Evolutionary conservation across 2,329 filamentous ascomycete genomes (phyloP).

Genomic region (Trichoderma gracile): DNA sequence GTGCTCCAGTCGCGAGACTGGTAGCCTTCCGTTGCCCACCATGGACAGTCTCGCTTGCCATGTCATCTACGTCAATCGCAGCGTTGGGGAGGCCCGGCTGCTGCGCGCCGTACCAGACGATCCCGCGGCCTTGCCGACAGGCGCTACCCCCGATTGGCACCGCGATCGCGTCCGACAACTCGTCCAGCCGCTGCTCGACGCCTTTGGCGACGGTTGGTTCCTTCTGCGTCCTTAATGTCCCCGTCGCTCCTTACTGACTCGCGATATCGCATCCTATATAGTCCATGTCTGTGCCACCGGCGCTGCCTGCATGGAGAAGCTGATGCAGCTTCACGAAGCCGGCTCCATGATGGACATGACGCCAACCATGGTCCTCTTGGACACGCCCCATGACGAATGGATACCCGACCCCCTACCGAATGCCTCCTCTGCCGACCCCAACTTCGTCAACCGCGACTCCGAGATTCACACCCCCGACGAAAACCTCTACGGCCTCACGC

Average conservation of each 20-base stretch:
- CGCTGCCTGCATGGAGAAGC: slow-evolving; percentile 53
- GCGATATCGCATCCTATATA: slow-evolving; percentile 33
- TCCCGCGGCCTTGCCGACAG: slow-evolving; percentile 27
- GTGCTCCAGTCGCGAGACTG: slow-evolving; percentile 63
- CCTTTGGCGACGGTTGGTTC: slow-evolving; percentile 56
- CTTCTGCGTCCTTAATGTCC: neutral
- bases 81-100: slow-evolving; percentile 50
- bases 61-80: slow-evolving; percentile 61
- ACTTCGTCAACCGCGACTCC: slow-evolving; percentile 37
- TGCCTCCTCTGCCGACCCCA: slow-evolving; percentile 50
- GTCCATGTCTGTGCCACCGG: slow-evolving; percentile 58
- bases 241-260: slow-evolving; percentile 30
- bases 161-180: slow-evolving; percentile 48
- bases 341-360: slow-evolving; percentile 53
- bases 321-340: slow-evolving; percentile 54
- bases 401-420: slow-evolving; percentile 42
- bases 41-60: slow-evolving; percentile 61
- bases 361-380: slow-evolving; percentile 59
- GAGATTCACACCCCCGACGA: slow-evolving; percentile 48
- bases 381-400: slow-evolving; percentile 55
- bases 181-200: slow-evolving; percentile 52
- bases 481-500: slow-evolving; percentile 56
- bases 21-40: slow-evolving; percentile 54
- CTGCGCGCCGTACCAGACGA: slow-evolving; percentile 37
- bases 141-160: slow-evolving; percentile 35